Evolutionary conservation across 768 basidiomycete species (phyloP).

Genomic region (Tremella mesenterica): DNA sequence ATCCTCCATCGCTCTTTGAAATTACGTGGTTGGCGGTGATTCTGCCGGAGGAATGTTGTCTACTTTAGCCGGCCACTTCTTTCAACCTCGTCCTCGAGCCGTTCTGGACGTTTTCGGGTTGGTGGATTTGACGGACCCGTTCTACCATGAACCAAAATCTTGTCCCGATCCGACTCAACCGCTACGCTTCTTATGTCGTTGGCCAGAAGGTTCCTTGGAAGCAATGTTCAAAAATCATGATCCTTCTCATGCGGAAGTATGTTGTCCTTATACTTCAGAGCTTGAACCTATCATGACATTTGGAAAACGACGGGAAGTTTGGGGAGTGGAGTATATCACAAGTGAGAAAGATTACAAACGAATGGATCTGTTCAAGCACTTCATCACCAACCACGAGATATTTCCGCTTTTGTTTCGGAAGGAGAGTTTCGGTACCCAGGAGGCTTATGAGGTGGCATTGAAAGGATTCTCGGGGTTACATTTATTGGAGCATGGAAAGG

Average conservation of each 20-base stretch:
- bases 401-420: background rate
- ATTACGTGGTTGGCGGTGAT: constrained; percentile 18
- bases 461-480: constrained; percentile 1
- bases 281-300: constrained; percentile 7
- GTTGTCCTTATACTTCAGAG: constrained; percentile 6
- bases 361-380: constrained; percentile 9
- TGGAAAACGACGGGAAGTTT: constrained; percentile 3
- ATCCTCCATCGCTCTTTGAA: constrained; percentile 4
- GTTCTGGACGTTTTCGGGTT: constrained; percentile 17
- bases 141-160: background rate
- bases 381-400: background rate
- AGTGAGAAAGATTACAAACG: constrained; percentile 3
- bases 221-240: constrained; percentile 1
- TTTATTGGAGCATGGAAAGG: constrained; percentile 2
- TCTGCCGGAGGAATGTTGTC: constrained; percentile 19
- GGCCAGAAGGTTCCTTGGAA: background rate
- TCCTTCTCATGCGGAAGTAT: constrained; percentile 6
- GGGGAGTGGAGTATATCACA: constrained; percentile 7
- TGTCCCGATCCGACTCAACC: background rate
- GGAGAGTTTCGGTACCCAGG: background rate
- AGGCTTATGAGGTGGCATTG: background rate
- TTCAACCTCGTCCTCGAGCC: constrained; percentile 7
- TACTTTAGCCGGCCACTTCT: constrained; percentile 1
- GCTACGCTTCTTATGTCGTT: background rate
- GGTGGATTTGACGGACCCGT: constrained; percentile 13